phyloP scores from a whole-genome alignment of 2,329 filamentous ascomycete species.

The Pyrenochaeta sp. region DNA sequence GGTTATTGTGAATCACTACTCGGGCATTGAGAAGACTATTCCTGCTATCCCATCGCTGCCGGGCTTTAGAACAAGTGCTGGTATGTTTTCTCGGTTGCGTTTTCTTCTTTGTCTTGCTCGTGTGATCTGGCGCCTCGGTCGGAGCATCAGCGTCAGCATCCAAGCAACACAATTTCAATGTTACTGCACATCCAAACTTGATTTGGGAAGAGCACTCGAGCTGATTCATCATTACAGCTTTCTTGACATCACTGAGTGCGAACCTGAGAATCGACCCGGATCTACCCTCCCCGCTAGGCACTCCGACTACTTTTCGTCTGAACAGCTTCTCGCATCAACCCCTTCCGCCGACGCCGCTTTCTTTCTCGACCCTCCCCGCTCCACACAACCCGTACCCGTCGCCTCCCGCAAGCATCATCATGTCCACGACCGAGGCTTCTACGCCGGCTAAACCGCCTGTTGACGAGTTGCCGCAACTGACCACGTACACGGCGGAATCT shows the following conservation, averaged over 20 bases:
- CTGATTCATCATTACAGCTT: slow-evolving; percentile 62
- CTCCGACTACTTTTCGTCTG: slow-evolving; percentile 65
- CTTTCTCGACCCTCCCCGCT: slow-evolving; percentile 54
- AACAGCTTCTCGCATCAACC: slow-evolving; percentile 58
- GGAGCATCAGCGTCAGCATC: slow-evolving; percentile 10
- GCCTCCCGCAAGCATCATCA: slow-evolving; percentile 43
- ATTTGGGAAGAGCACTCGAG: background rate
- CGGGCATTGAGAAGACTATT: slow-evolving; percentile 45
- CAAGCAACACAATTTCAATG: too few relatives aligned
- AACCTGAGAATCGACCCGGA: slow-evolving; percentile 73
- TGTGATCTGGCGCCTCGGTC: slow-evolving; percentile 16
- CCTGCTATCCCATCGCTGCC: slow-evolving; percentile 46
- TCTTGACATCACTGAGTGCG: slow-evolving; percentile 81
- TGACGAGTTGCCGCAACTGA: slow-evolving; percentile 63
- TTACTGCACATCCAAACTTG: background rate
- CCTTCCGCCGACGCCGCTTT: slow-evolving; percentile 59
- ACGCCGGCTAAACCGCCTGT: slow-evolving; percentile 23
- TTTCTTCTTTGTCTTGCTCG: slow-evolving; percentile 25
- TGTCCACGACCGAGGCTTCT: slow-evolving; percentile 46
- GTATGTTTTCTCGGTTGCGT: slow-evolving; percentile 42
- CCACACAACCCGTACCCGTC: slow-evolving; percentile 43
- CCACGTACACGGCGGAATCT: slow-evolving; percentile 60
- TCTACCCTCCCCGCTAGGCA: slow-evolving; percentile 68
- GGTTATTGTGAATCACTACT: slow-evolving; percentile 44
- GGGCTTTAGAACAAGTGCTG: slow-evolving; percentile 48